A percentile compares a stretch with the other conserved stretches of the same genome.
phyloP scores from a whole-genome alignment of 805 yeast genomes.

The Brettanomyces bruxellensis region DNA sequence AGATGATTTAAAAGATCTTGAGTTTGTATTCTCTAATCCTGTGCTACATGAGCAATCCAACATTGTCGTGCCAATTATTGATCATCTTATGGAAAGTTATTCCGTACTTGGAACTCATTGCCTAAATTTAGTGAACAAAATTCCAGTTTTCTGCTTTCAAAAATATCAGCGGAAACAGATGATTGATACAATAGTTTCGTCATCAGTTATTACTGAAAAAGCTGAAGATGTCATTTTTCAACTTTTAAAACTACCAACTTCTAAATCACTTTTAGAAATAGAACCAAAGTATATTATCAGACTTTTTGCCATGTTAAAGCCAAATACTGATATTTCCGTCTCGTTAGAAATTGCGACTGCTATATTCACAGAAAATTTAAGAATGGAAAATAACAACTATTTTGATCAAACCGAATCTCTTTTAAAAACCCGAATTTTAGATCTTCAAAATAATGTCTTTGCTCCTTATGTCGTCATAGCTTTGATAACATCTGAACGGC shows the following conservation, averaged over 20 bases:
- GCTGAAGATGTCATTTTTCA: too few relatives aligned
- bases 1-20: constrained; percentile 8
- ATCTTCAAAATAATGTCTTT: too few relatives aligned
- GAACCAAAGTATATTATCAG: too few relatives aligned
- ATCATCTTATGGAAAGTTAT: constrained; percentile 1
- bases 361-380: neutral
- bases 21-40: constrained; percentile 25
- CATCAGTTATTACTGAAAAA: constrained; percentile 8
- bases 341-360: neutral
- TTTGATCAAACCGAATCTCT: neutral
- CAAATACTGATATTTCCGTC: too few relatives aligned
- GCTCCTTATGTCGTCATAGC: too few relatives aligned
- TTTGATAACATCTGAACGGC: too few relatives aligned
- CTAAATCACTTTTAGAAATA: too few relatives aligned
- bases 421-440: too few relatives aligned
- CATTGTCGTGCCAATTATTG: constrained; percentile 22
- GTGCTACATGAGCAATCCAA: constrained; percentile 40
- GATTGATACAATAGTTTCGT: constrained; percentile 16
- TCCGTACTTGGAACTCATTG: neutral
- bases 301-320: too few relatives aligned
- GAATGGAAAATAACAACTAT: neutral
- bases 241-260: too few relatives aligned
- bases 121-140: constrained; percentile 9
- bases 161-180: constrained; percentile 27
- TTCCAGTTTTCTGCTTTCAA: constrained; percentile 44